Base-by-base conservation (phyloP, 768 basidiomycete species). In the Phaeolepiota aurea region DNA sequence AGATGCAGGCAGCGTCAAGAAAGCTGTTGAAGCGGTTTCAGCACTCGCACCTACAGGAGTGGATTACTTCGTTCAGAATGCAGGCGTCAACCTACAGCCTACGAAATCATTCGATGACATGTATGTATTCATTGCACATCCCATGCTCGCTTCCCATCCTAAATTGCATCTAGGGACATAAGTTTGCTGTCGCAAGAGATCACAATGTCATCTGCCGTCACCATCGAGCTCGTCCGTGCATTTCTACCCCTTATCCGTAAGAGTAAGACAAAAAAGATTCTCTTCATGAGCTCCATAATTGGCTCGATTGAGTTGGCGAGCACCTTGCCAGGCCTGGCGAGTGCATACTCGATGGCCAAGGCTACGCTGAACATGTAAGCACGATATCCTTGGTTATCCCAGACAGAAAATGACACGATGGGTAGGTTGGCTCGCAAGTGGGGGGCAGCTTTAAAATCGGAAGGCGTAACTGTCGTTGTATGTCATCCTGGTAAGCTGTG, bases 361-460 rank as follows among this genome's bases (percentile, higher is more conserved):
- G 53, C 53, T 34, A 46, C 49, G 23, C 38, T 50, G 7, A 52
- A 52, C 37, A 53, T 53, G 53, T 52, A 19, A 40, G 50, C 15
- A 10, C n/a, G 28, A n/a, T 32, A 4, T 32, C 20, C 19, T 21
- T 16, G 31, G 9, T 7, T 40, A 21, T 5, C n/a, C n/a, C 12
- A n/a, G 14, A 23, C 12, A n/a, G 25, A 12, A 5, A 14, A 5
- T 40, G 4, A 32, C 14, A 5, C 7, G 14, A 3, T 14, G n/a
- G 5, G n/a, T 23, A 55, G 54, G 54, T 39, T 55, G 13, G 48
- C 48, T 11, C 48, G 46, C 21, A 55, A 55, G 34, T 55, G 50
- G 49, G 54, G 48, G 20, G 50, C 48, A 14, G 44, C 43, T 12
- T 45, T 55, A 21, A 51, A 48, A 38, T 40, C 32, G 31, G 48